Base-by-base conservation (phyloP, 352 stramenopile genomes). In the Aphanomyces euteiches region DNA sequence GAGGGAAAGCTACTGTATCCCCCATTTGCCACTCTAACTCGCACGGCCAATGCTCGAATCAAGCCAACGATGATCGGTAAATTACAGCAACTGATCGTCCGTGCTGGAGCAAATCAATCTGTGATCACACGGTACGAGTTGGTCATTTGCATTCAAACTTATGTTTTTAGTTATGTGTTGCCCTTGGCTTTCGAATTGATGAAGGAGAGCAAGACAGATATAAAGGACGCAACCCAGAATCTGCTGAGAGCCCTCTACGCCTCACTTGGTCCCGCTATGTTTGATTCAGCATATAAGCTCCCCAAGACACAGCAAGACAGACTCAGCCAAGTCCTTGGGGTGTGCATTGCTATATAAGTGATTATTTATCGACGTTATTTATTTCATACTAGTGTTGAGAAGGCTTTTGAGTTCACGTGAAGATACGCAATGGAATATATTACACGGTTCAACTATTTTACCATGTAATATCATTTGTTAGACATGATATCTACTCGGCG, bases 141-240 rank as follows among this genome's bases (percentile, higher is more conserved):
- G 5, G n/a, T 19, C 8, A 43, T 21, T 5, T 13, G 4, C 37
- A 17, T 10, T 66, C 58, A 47, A 66, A 7, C 17, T 21, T 34
- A 3, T 4, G 3, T 54, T 3, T 34, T 36, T 72, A 80, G 85
- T 17, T 84, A 91, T 56, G 83, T 92, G 38, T 71, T 92, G 0
- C 86, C 86, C 4, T 69, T 93, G n/a, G 78, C 84, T 13, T 54
- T 93, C 0, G 79, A 89, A 45, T 68, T 90, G 19, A 69, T 94
- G 7, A 90, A 90, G 72, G 86, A 94, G 67, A 81, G 75, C 57
- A 91, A 91, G 60, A 90, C 75, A 41, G 77, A 88, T 48, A 78
- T 90, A n/a, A 84, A 83, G 61, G 81, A 90, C 37, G 80, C 80
- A 0, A 92, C 89, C 8, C 48, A 73, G 17, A 69, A 74, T 10